A percentile compares a stretch with the other conserved stretches of the same genome.
Conservation (phyloP, 495 filamentous ascomycete species). For the Aspergillus egyptiacus region DNA sequence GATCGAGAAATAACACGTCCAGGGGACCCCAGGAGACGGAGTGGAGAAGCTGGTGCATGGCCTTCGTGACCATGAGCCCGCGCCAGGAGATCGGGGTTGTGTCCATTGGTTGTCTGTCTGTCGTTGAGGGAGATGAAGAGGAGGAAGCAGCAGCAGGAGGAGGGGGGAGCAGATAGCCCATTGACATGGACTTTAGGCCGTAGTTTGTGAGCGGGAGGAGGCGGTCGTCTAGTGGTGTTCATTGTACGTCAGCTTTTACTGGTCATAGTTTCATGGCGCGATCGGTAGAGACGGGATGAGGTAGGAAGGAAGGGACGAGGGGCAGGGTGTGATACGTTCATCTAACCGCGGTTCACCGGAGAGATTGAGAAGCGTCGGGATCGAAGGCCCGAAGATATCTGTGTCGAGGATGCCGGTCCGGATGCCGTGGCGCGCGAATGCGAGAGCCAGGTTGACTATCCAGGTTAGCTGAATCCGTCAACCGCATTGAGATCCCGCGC, state of each 20-base stretch:
- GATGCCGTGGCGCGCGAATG: slow-evolving; percentile 73
- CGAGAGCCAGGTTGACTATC: slow-evolving; percentile 76
- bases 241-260: too few relatives aligned
- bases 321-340: slow-evolving; percentile 38
- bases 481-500: too few relatives aligned
- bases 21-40: slow-evolving; percentile 84
- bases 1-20: slow-evolving; percentile 82
- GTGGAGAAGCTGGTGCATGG: slow-evolving; percentile 88
- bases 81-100: slow-evolving; percentile 88
- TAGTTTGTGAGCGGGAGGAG: slow-evolving; percentile 89
- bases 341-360: slow-evolving; percentile 65
- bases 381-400: slow-evolving; percentile 93
- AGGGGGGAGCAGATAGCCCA: slow-evolving; percentile 78
- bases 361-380: slow-evolving; percentile 84
- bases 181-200: slow-evolving; percentile 95
- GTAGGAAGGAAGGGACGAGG: not conserved
- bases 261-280: too few relatives aligned
- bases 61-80: slow-evolving; percentile 96
- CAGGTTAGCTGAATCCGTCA: not conserved
- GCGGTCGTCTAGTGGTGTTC: slow-evolving; percentile 75
- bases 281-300: not conserved
- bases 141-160: slow-evolving; percentile 12
- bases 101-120: slow-evolving; percentile 45
- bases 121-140: slow-evolving; percentile 18
- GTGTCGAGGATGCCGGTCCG: slow-evolving; percentile 85